Evolutionary conservation across 2,329 filamentous ascomycete species (phyloP).

Genomic region (Cryphonectria radicalis): DNA sequence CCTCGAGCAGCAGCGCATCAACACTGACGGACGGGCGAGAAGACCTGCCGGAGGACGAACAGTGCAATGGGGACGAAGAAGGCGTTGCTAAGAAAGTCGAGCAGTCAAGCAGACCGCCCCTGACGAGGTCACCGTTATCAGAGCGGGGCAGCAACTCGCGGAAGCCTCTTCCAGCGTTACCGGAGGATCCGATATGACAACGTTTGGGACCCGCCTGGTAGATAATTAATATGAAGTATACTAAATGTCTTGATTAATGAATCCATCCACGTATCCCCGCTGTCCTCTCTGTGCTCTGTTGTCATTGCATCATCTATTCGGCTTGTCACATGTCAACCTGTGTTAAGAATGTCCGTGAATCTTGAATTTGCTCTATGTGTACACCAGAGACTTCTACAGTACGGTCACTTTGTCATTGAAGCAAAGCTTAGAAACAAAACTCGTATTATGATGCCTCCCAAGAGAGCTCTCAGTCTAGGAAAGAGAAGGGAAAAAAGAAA

Average conservation of each 20-base stretch:
- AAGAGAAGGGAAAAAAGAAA: neutral
- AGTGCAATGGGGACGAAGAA: constrained; percentile 8
- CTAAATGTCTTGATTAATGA: neutral
- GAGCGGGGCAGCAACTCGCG: constrained; percentile 29
- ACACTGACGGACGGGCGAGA: constrained; percentile 15
- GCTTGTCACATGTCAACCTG: neutral
- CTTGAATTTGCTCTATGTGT: neutral
- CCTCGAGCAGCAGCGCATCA: constrained; percentile 12
- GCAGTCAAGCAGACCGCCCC: constrained; percentile 12
- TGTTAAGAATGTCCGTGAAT: neutral
- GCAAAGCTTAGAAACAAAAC: neutral
- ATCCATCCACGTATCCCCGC: neutral
- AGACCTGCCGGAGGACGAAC: constrained; percentile 2
- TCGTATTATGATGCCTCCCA: neutral
- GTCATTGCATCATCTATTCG: neutral
- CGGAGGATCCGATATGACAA: constrained; percentile 39
- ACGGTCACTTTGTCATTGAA: neutral
- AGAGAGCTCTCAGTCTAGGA: constrained; percentile 10
- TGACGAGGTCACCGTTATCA: constrained; percentile 30
- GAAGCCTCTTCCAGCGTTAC: constrained; percentile 42
- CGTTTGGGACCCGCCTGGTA: neutral
- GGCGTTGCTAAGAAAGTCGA: neutral
- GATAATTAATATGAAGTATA: neutral
- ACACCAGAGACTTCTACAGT: neutral
- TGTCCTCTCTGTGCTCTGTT: neutral